Conservation (phyloP, 2,329 filamentous ascomycete genomes). For the Byssothecium circinans region DNA sequence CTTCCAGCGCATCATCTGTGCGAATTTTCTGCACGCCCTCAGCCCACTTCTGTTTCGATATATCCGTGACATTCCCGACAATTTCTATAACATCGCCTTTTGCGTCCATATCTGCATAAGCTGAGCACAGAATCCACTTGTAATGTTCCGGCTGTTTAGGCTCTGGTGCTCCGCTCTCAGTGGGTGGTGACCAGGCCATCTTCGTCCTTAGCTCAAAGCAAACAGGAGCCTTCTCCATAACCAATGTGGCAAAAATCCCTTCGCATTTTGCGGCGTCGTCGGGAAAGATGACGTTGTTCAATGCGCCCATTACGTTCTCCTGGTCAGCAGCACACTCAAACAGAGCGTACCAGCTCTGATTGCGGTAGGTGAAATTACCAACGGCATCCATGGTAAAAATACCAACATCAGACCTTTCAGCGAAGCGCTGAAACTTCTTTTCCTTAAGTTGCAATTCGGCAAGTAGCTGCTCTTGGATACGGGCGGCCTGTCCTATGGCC, state of each 20-base stretch:
- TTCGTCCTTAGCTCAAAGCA: slow-evolving; percentile 44
- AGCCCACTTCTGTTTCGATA: slow-evolving; percentile 41
- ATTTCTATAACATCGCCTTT: slow-evolving; percentile 31
- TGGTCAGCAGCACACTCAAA: slow-evolving; percentile 18
- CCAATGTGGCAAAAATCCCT: slow-evolving; percentile 26
- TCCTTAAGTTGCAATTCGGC: slow-evolving; percentile 33
- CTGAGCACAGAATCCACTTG: slow-evolving; percentile 36
- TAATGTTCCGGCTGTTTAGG: slow-evolving; percentile 16
- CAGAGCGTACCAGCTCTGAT: slow-evolving; percentile 44
- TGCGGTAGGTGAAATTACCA: slow-evolving; percentile 42
- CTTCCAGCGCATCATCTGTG: slow-evolving; percentile 23
- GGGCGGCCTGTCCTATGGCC: slow-evolving; percentile 30
- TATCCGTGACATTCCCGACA: slow-evolving; percentile 42
- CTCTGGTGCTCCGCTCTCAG: slow-evolving; percentile 11
- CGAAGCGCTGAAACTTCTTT: slow-evolving; percentile 39
- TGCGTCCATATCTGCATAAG: slow-evolving; percentile 28
- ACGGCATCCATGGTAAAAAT: slow-evolving; percentile 42
- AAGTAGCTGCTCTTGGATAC: slow-evolving; percentile 28
- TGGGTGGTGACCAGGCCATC: slow-evolving; percentile 36
- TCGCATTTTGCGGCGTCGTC: slow-evolving; percentile 35
- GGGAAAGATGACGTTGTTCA: slow-evolving; percentile 22
- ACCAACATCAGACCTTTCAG: slow-evolving; percentile 38
- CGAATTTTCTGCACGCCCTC: slow-evolving; percentile 37
- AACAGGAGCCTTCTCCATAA: slow-evolving; percentile 31
- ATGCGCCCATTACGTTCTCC: slow-evolving; percentile 21